Evolutionary conservation across 257 asterid genomes (phyloP), one percentile per base, ranked within the genome.

Genomic region (Asclepias syriaca): DNA sequence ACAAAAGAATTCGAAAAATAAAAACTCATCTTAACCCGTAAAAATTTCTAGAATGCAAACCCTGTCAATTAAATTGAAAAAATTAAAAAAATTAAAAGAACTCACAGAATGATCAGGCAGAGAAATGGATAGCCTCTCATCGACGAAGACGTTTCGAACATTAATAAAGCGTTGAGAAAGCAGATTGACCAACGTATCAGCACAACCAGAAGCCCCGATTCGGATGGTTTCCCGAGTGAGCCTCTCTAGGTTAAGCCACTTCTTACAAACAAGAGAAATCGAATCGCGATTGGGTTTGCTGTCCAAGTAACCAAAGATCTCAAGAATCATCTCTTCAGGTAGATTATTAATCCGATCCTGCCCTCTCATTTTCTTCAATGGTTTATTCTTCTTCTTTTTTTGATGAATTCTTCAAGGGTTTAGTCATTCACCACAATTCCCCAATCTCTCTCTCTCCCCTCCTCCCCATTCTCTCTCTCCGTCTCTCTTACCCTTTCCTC

Each of bases 231-330:
- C 81, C 46, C 97, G 95, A 85, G 92, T 86, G 66, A 84, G 88
- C 55, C 98, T 85, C 86, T 90, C 96, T 32, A 90, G 95, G 84
- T 74, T 56, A 10, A 87, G 96, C 98, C 98, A 93, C 77, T 95
- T 78, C 87, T 87, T 84, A 89, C 97, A 93, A 48, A 93, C 97
- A 58, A 90, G 81, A 4, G 97, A 85, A 45, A 86, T 82, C 11
- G 95, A 82, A 68, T 93, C 98, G 48, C 95, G 89, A 83, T 66
- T 78, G 9, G 81, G 27, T 82, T 89, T 93, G n/a, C 87, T 71
- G 34, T 81, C 96, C 70, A 93, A 48, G 29, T 29, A 74, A 73
- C 81, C 77, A 74, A 90, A 84, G 69, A 93, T 84, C 74, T 89
- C 90, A 43, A 86, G 74, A 34, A 93, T 78, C 80, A 90, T 74